These are phyloP conservation scores for Rusavskia elegans DNA, from an alignment of 495 filamentous ascomycete species.

Conservation along the genomic window DNA sequence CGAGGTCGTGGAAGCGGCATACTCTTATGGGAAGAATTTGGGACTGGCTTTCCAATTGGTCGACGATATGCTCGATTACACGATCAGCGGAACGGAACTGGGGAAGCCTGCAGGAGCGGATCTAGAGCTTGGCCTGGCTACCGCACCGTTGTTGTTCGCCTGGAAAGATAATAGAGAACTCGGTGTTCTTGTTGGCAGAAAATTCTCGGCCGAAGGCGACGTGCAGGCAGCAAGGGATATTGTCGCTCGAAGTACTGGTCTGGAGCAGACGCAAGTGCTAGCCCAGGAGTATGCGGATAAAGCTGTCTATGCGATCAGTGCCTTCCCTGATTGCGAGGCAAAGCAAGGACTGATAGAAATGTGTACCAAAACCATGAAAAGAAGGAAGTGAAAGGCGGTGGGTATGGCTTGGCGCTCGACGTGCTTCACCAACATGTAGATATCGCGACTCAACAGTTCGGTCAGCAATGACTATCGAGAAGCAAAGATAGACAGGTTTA, in stretches of 20 bases:
- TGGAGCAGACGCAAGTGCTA: constrained; percentile 76
- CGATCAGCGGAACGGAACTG: constrained; percentile 62
- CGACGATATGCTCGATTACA: constrained; percentile 97
- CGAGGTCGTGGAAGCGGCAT: constrained; percentile 77
- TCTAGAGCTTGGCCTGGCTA: constrained; percentile 82
- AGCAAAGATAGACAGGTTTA: background rate
- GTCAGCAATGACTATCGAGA: background rate
- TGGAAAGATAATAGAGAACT: constrained; percentile 83
- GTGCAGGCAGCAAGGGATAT: constrained; percentile 69
- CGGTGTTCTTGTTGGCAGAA: constrained; percentile 77
- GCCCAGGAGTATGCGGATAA: constrained; percentile 82
- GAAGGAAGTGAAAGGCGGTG: constrained; percentile 49
- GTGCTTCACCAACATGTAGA: background rate
- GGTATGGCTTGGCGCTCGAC: too few relatives aligned
- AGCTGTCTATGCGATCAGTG: constrained; percentile 64
- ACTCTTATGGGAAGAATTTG: constrained; percentile 79
- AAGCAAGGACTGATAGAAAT: constrained; percentile 84
- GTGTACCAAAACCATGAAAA: constrained; percentile 78
- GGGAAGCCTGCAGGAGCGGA: constrained; percentile 94
- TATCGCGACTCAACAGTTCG: background rate
- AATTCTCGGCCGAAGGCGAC: constrained; percentile 73
- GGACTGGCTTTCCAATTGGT: constrained; percentile 96
- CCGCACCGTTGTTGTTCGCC: constrained; percentile 88
- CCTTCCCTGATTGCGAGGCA: constrained; percentile 82
- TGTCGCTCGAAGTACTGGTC: constrained; percentile 66